Evolutionary conservation across 2,329 filamentous ascomycete species (phyloP), one percentile per base, ranked within the genome.

Genomic region (Aspergillus sp.): DNA sequence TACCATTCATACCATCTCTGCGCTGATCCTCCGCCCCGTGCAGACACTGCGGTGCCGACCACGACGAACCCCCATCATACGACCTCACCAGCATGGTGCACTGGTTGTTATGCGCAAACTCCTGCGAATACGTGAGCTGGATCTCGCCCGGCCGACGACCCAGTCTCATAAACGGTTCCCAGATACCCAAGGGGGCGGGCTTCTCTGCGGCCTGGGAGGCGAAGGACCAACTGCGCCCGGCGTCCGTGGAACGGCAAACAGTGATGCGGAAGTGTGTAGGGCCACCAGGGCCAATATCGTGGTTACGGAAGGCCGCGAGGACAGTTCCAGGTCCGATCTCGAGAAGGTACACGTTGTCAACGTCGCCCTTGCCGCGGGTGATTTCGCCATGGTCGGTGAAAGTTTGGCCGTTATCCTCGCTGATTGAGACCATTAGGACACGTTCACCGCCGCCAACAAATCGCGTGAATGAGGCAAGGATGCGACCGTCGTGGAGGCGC

Each of bases 101-200:
- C 69, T 83, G 81, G 62, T 83, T 77, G 59, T 80, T 72, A 13
- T 63, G 70, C 4, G 78, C 78, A 36, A 79, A 78, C 67, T 83
- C 81, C 58, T 79, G 74, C 23, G 80, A 82, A 64, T 77, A 83
- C 13, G 75, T 80, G 61, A 82, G 67, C 62, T 82, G 79, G 1
- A 82, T 70, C 60, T 78, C 77, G 51, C 75, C 73, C 2, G 39
- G 39, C 8, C 62, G 60, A 10, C 66, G 64, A 13, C 75, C 74
- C 13, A 78, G 60, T 1, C 80, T 73, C 75, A 83, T 80, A 60
- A 82, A 83, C 0, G 81, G 81, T 65, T 83, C 81, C 81, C 81
- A 83, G 17, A 82, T 69, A 0, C 81, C 81, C 8, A 73, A 58
- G 0, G 71, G 70, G 0, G 76, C 68, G 1, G 63, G 44, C 49